Evolutionary conservation across 192 early-diverging fungal genomes (phyloP).

Genomic region (Geosiphon pyriformis): DNA sequence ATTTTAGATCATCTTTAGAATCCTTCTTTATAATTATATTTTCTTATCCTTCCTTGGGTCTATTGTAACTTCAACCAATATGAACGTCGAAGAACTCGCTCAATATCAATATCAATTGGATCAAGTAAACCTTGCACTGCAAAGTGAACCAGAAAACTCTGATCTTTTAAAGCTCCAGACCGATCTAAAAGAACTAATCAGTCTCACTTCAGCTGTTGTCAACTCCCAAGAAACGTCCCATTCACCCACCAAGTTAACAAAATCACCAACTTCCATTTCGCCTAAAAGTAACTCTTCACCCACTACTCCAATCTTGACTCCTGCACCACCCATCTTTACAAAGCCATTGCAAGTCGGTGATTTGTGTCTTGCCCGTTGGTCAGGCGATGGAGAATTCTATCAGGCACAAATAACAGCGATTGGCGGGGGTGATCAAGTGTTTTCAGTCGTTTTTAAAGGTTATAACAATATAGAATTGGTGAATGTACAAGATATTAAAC

Average conservation of each 20-base stretch:
- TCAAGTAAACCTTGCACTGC: conserved; percentile 58
- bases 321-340: conserved; percentile 4
- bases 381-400: conserved; percentile 63
- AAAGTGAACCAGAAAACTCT: conserved; percentile 59
- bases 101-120: conserved; percentile 25
- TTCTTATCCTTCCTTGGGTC: no score
- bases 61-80: background rate
- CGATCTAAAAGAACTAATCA: conserved; percentile 67
- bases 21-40: no score
- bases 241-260: conserved; percentile 3
- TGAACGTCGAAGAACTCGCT: conserved; percentile 20
- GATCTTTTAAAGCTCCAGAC: conserved; percentile 60
- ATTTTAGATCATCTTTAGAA: no score
- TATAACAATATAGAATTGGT: conserved; percentile 53
- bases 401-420: conserved; percentile 54
- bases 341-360: conserved; percentile 45
- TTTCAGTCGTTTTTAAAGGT: conserved; percentile 57
- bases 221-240: conserved; percentile 31
- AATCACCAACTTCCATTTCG: conserved; percentile 18
- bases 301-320: conserved; percentile 7
- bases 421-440: conserved; percentile 48
- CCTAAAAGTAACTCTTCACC: conserved; percentile 14
- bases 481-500: conserved; percentile 28
- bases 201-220: conserved; percentile 44
- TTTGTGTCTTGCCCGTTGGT: conserved; percentile 58